Base-by-base conservation (phyloP, 139 green algal species). In the Micractinium sp. region DNA sequence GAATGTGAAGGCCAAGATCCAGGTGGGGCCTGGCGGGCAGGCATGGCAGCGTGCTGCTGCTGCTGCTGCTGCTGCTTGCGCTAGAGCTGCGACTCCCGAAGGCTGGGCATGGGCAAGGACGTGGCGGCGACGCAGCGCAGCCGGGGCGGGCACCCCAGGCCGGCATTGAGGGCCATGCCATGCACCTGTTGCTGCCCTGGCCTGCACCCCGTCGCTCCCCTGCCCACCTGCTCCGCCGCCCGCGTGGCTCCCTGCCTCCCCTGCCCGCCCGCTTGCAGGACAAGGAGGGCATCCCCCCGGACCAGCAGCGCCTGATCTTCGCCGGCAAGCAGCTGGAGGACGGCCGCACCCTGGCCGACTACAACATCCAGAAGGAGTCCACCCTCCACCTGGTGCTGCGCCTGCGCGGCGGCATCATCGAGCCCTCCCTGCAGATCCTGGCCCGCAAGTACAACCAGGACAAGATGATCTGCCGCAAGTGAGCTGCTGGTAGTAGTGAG, bases 381-480 rank as follows among this genome's bases (percentile, higher is more conserved):
- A 99, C 97, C 12, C 96, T 99, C n/a, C 97, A 99, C 93, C 90
- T 99, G 94, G 98, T 99, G 91, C 96, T 99, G 84, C 96, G 98
- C 71, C 96, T 99, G 91, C 95, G 98, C 79, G 97, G 97, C 73
- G 97, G 97, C 89, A 99, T 99, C 95, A 99, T 99, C 87, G 98
- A 99, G 96, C 98, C 98, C 23, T 99, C 97, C 38, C 97, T 99
- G 86, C 95, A 98, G 92, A 97, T 97, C 87, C 96, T 99, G 73
- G 98, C 98, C 20, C 94, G 96, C 88, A 99, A 99, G 96, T 99
- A 97, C 96, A 99, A 99, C 96, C 93, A 97, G 91, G 98, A 99
- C 93, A 99, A 99, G 95, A 96, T 98, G 92, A 98, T 99, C 91
- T 99, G 98, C 97, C 96, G 98, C 95, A 99, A 99, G 97, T 99